Base-by-base conservation (phyloP, 805 yeast genomes). In the Yamadazyma akitaensis region DNA sequence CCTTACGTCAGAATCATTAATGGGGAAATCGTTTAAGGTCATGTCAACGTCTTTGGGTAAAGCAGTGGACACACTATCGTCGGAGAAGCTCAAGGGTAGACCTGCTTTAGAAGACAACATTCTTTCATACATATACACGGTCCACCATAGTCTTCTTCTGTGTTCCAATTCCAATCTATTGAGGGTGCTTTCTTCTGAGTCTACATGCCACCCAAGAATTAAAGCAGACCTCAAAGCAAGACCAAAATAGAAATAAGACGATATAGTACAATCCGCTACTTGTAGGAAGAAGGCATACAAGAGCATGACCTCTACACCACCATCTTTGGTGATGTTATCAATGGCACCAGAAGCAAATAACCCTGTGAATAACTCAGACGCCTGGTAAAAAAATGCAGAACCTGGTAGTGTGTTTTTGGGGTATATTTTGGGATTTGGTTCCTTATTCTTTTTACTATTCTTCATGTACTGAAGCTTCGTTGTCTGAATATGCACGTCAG, bases 81-180 rank as follows among this genome's bases (percentile, higher is more conserved):
- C 94, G 0, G 94, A 84, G 49, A 91, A 77, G 44, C 88, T 81
- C 37, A 86, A 62, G 0, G 95, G 95, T 21, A 86, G 65, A 0
- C 95, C 95, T 0, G 91, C 91, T 57, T 86, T 86, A 11, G 91
- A 84, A 6, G 89, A 84, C 35, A 86, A 64, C 92, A 86, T 85
- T 62, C 92, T 67, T 65, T 80, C 77, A 48, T 72, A 72, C 76
- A 72, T 72, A 56, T 72, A 72, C 6, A 72, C 77, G 1, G 77
- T 72, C 77, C 77, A 72, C 77, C 77, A 72, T 12, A 72, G 62
- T 46, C 77, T 57, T 48, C 77, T 59, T 50, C 77, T 49, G 57
- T 79, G 84, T 48, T 79, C 84, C 48, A 79, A 59, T 50, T 79
- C 82, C 54, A 73, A 77, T 30, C 81, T 58, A 52, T 73, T 74